Evolutionary conservation across 495 filamentous ascomycete genomes (phyloP), one percentile per base, ranked within the genome.

Genomic region (Ramalina intermedia): DNA sequence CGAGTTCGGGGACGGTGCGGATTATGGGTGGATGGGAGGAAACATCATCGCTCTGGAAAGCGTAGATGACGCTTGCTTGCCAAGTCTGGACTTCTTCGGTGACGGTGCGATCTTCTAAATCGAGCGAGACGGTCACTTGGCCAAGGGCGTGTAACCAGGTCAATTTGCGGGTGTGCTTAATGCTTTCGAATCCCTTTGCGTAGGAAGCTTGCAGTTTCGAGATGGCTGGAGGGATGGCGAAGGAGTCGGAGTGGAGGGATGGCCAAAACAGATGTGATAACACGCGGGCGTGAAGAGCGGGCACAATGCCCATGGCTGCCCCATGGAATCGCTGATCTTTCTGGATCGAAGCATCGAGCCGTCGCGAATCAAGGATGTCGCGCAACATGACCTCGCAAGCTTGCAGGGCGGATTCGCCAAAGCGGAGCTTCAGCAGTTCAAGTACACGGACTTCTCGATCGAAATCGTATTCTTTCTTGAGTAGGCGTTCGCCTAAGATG

Each of bases 211-310:
- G 85, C 23, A 85, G 63, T 2, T 71, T 59, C 4, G 62, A 47
- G 33, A 96, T 79, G 33, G 70, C 69, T 0, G 65, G 46, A 4
- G 93, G 91, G 9, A 93, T 65, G 29, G 67, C 60, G 65, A 94
- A 96, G 21, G 71, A 70, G 54, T 89, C 84, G 17, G 83, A 76
- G 38, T 87, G 81, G 11, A 96, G 68, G 2, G 80, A 69, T 0
- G 93, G 90, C 91, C 91, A 99, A 70, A 90, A 99, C 55, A 93
- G 78, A n/a, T 85, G 76, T 0, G 87, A 94, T 4, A 96, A 68
- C 42, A 96, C 89, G 48, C 89, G 85, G 6, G 87, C 76, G 52
- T 89, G 82, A n/a, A 83, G 52, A 12, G 72, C 65, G n/a, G 69
- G 68, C 12, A 53, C 50, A 8, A 55, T 53, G 17, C 47, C 42